Evolutionary conservation across 768 basidiomycete species (phyloP), one percentile per base, ranked within the genome.

Genomic region (Coprinopsis strossmayeri): DNA sequence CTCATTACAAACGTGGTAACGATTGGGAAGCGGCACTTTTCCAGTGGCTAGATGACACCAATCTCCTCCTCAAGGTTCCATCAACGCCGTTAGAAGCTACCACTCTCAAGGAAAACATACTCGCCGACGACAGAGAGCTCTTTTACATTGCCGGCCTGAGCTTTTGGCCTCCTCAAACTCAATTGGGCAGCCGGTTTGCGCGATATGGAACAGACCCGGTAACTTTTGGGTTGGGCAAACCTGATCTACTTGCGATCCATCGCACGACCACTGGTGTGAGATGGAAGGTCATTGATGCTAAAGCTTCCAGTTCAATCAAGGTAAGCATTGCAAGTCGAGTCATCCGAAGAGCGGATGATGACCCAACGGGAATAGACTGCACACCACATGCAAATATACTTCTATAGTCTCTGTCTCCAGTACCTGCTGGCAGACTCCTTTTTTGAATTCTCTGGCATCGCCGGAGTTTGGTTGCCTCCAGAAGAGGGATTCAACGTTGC

Each of bases 221-320:
- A 5, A 57, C 51, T 2, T 76, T 78, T 58, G 69, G 73, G 12
- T 54, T 73, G 13, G 71, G 70, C 9, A 76, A 75, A 54, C 76
- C 75, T 1, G 76, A 78, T 54, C 58, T 78, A 1, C 52, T 78
- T 28, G 74, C 77, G 59, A 67, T 77, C 27, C 63, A 53, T 5
- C 66, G 69, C 12, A 59, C 54, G 1, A 47, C 56, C 10, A 55
- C 58, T 11, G 64, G 65, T 12, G 61, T 71, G 21, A 53, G 55
- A 23, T 78, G 74, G 75, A 71, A 65, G 55, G 69, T 77, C 10
- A 66, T 78, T 28, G 76, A 78, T 51, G 74, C 73, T 1, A 78
- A 78, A 58, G 68, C 69, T 0, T 76, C 74, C 11, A 70, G 65
- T 53, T 48, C 58, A 40, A 69, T 76, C 34, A 77, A 77, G 69